These are phyloP conservation scores for Talaromyces marneffei DNA, from an alignment of 2,329 filamentous ascomycete species.

Conservation along the genomic window DNA sequence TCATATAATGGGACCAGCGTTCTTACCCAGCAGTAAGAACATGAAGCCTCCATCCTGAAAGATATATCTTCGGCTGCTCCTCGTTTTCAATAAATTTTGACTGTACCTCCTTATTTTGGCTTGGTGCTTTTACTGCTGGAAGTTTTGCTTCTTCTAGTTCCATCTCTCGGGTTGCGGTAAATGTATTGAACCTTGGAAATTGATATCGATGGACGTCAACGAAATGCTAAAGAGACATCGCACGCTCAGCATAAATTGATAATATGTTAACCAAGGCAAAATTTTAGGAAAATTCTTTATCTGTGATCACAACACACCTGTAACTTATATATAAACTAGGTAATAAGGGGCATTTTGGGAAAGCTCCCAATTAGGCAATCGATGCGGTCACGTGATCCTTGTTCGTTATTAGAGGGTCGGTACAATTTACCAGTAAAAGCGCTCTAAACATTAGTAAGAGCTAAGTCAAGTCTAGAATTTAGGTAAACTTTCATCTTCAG, in stretches of 20 bases:
- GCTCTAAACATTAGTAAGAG: not conserved
- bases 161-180: not conserved
- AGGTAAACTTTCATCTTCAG: too few relatives aligned
- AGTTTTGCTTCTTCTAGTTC: not conserved
- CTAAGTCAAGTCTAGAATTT: not conserved
- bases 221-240: not conserved
- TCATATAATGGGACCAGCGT: not conserved
- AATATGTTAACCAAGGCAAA: too few relatives aligned
- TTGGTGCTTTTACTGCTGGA: not conserved
- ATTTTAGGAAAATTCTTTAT: not conserved
- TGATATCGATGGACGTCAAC: not conserved
- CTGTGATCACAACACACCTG: not conserved
- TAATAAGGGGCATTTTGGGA: not conserved
- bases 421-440: not conserved
- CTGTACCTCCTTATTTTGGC: too few relatives aligned
- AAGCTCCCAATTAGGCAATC: not conserved
- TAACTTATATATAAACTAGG: not conserved
- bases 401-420: not conserved
- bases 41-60: slow-evolving; percentile 2
- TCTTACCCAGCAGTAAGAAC: not conserved
- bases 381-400: slow-evolving; percentile 3
- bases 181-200: not conserved
- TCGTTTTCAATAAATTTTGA: not conserved
- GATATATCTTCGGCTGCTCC: not conserved
- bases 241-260: too few relatives aligned